Percentiles rank a stretch among this genome's conserved stretches.
Evolutionary conservation across 768 basidiomycete genomes (phyloP).

Genomic region (Trametes cubensis): DNA sequence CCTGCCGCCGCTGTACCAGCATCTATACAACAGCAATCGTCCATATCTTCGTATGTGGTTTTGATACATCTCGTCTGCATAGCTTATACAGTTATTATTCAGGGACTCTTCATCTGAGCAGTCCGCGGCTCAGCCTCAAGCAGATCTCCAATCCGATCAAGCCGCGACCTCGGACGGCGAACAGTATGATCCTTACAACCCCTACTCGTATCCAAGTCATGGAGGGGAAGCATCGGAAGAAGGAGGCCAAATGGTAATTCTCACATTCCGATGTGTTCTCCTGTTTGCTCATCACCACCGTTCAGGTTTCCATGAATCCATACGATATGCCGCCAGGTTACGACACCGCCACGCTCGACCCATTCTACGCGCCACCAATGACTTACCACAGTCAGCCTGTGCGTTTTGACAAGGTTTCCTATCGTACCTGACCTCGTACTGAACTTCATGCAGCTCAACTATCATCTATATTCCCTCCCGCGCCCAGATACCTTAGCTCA

Average conservation of each 20-base stretch:
- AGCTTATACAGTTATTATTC: neutral
- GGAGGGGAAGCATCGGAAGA: constrained; percentile 28
- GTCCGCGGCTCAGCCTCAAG: constrained; percentile 23
- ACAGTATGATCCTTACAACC: constrained; percentile 36
- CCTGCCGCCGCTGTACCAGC: constrained; percentile 19
- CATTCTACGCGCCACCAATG: constrained; percentile 31
- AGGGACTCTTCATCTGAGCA: constrained; percentile 25
- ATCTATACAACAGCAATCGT: constrained; percentile 18
- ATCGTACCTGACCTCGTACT: constrained; percentile 46
- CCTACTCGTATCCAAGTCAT: constrained; percentile 29
- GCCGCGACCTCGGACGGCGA: constrained; percentile 24
- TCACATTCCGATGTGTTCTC: neutral
- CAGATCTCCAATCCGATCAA: constrained; percentile 24
- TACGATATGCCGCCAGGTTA: constrained; percentile 28
- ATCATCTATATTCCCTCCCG: constrained; percentile 86
- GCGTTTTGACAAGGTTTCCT: constrained; percentile 38
- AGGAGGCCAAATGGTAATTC: constrained; percentile 40
- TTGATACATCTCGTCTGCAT: neutral
- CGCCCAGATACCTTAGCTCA: constrained; percentile 57
- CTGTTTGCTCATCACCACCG: neutral
- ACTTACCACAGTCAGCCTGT: constrained; percentile 32
- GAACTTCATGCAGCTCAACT: constrained; percentile 65
- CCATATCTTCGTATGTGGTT: constrained; percentile 18
- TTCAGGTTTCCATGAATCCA: constrained; percentile 18
- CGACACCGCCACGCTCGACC: constrained; percentile 29